Conservation (phyloP, 371 early-diverging fungal genomes). For the Mortierella sp. region DNA sequence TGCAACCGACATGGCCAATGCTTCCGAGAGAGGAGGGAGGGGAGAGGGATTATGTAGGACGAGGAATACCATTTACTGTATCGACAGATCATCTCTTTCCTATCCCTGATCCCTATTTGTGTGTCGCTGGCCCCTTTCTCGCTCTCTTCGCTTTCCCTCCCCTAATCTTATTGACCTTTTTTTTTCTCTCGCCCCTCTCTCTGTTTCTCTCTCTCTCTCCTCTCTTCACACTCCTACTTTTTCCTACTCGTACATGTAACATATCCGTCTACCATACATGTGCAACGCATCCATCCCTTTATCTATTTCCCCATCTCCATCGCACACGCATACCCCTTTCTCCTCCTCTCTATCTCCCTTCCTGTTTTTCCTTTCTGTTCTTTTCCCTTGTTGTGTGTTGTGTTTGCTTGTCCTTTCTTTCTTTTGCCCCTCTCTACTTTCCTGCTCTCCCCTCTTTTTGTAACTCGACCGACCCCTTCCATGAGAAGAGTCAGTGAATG, state of each 20-base stretch:
- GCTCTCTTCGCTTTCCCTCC: neutral
- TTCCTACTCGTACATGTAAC: neutral
- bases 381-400: neutral
- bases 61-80: neutral
- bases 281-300: slow-evolving; percentile 4
- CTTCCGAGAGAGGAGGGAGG: neutral
- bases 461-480: neutral
- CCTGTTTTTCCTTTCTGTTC: neutral
- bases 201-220: neutral
- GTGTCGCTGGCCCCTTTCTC: slow-evolving; percentile 13
- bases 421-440: neutral
- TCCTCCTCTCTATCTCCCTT: neutral
- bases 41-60: neutral
- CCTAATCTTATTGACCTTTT: neutral
- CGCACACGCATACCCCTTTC: neutral
- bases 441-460: neutral
- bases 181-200: neutral
- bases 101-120: neutral
- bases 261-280: neutral
- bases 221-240: neutral
- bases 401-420: neutral
- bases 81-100: neutral
- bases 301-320: neutral
- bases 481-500: neutral
- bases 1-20: slow-evolving; percentile 1